Evolutionary conservation across 2,329 filamentous ascomycete species (phyloP).

Genomic region (Stromatinia cepivora): DNA sequence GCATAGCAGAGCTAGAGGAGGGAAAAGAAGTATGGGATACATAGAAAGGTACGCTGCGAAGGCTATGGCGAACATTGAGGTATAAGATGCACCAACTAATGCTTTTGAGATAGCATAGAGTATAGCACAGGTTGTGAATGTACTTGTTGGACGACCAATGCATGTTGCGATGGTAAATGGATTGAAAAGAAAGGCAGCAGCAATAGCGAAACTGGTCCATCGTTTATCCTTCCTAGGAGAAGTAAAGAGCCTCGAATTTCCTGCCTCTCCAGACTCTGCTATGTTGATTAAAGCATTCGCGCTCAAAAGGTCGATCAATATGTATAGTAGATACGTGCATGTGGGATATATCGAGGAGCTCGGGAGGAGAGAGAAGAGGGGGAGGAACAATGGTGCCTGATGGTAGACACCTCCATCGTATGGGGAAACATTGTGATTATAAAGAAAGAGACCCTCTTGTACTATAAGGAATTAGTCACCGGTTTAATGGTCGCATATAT

Average conservation of each 20-base stretch:
- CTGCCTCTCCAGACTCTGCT: conserved; percentile 76
- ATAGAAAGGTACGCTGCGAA: conserved; percentile 90
- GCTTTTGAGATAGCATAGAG: conserved; percentile 82
- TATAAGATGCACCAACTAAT: conserved; percentile 68
- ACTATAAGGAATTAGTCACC: conserved; percentile 53
- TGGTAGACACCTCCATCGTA: conserved; percentile 88
- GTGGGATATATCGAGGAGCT: conserved; percentile 65
- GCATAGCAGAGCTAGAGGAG: conserved; percentile 76
- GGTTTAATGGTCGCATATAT: background rate
- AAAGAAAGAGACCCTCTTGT: conserved; percentile 94
- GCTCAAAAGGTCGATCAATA: conserved; percentile 75
- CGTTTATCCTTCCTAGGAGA: conserved; percentile 73
- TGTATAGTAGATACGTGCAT: conserved; percentile 78
- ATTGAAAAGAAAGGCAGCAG: conserved; percentile 89
- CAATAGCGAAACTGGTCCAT: conserved; percentile 75
- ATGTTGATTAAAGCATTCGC: conserved; percentile 78
- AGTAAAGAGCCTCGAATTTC: conserved; percentile 71
- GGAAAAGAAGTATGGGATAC: conserved; percentile 84
- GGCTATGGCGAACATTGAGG: conserved; percentile 79
- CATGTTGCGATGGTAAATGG: conserved; percentile 92
- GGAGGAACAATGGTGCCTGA: conserved; percentile 85
- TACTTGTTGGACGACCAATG: conserved; percentile 81
- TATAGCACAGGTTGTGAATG: conserved; percentile 87
- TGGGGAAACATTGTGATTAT: conserved; percentile 92
- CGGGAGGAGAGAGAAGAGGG: conserved; percentile 87